These are phyloP conservation scores for Arthrinium puccinioides DNA, from an alignment of 2,329 filamentous ascomycete genomes.

Conservation along the genomic window DNA sequence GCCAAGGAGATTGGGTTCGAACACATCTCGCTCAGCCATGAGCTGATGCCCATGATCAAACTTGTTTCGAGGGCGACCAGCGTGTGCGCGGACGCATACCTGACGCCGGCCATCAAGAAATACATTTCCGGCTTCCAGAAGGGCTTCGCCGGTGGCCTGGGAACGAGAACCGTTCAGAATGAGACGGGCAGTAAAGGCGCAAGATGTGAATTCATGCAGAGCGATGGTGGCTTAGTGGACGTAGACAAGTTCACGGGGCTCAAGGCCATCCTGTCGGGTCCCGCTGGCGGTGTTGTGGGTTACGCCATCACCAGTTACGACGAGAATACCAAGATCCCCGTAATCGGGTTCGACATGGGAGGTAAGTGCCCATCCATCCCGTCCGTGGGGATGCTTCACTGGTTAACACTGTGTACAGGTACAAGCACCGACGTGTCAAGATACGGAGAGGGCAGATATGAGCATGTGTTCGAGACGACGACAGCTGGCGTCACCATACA, in stretches of 20 bases:
- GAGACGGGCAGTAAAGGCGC: slow-evolving; percentile 60
- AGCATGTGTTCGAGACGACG: slow-evolving; percentile 91
- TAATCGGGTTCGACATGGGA: slow-evolving; percentile 90
- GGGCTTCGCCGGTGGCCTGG: slow-evolving; percentile 75
- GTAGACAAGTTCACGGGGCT: slow-evolving; percentile 78
- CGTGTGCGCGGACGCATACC: slow-evolving; percentile 72
- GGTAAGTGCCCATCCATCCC: slow-evolving; percentile 1
- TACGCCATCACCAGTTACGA: slow-evolving; percentile 92
- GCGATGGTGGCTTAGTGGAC: slow-evolving; percentile 67
- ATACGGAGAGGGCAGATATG: slow-evolving; percentile 78
- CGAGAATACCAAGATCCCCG: slow-evolving; percentile 68
- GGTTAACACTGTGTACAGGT: slow-evolving; percentile 45
- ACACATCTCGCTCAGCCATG: slow-evolving; percentile 74
- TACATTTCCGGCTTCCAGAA: slow-evolving; percentile 68
- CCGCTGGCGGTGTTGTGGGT: slow-evolving; percentile 88
- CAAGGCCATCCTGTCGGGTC: slow-evolving; percentile 79
- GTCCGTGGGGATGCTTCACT: background rate
- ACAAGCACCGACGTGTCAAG: slow-evolving; percentile 88
- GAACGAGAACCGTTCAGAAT: slow-evolving; percentile 64
- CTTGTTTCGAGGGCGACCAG: slow-evolving; percentile 68
- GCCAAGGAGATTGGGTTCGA: slow-evolving; percentile 75
- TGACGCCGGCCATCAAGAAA: slow-evolving; percentile 71
- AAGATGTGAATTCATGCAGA: slow-evolving; percentile 93
- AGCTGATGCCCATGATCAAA: slow-evolving; percentile 89
- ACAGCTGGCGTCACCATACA: slow-evolving; percentile 93